Percentiles rank a stretch among this genome's conserved stretches.
Evolutionary conservation across 2,329 filamentous ascomycete species (phyloP).

Genomic region (Zymoseptoria crescenta): DNA sequence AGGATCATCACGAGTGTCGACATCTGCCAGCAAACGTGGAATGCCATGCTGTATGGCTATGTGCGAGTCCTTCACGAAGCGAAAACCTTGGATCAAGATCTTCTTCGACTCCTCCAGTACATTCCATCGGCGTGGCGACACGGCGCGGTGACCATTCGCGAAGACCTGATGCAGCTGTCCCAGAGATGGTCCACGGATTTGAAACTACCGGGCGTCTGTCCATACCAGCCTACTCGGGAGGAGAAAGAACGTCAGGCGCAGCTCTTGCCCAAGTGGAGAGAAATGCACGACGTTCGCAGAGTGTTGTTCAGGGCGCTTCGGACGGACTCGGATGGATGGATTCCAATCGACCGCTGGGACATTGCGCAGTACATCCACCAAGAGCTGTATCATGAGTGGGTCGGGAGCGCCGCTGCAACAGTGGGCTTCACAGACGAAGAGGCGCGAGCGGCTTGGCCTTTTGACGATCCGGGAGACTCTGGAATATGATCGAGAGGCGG

Average conservation of each 20-base stretch:
- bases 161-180: neutral
- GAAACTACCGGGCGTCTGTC: neutral
- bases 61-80: neutral
- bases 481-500: neutral
- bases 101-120: neutral
- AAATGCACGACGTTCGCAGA: neutral
- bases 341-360: neutral
- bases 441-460: neutral
- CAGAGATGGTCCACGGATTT: neutral
- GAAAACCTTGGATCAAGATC: neutral
- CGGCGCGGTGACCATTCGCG: neutral
- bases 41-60: neutral
- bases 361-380: neutral
- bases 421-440: neutral
- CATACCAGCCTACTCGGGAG: neutral
- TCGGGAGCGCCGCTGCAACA: neutral
- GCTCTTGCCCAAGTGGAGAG: neutral
- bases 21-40: neutral
- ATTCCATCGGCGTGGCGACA: neutral
- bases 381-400: neutral
- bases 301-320: neutral
- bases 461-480: neutral
- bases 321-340: neutral
- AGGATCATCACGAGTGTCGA: neutral
- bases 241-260: neutral